A percentile compares a stretch with the other conserved stretches of the same genome.
Conservation (phyloP, 176 grass and related monocot genomes). For the Zizania latifolia region DNA sequence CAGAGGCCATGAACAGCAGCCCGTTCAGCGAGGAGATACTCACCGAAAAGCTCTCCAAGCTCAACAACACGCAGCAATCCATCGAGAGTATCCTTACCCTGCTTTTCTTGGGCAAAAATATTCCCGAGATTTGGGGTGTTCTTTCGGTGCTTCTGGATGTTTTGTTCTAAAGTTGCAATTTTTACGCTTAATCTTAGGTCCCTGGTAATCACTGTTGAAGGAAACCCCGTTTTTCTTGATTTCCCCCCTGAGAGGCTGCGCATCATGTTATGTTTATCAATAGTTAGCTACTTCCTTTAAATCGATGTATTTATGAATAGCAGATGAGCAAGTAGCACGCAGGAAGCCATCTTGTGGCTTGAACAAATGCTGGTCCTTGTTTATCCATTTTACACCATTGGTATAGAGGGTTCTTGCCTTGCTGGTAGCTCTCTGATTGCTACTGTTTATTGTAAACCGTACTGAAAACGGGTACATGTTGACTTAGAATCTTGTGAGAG, state of each 20-base stretch:
- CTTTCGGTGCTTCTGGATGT: background rate
- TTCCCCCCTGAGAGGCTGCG: background rate
- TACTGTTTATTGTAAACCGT: slow-evolving; percentile 8
- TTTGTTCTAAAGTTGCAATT: slow-evolving; percentile 8
- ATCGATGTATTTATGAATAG: background rate
- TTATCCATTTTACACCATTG: background rate
- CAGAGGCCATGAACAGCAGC: slow-evolving; percentile 60
- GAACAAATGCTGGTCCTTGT: background rate
- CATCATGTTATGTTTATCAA: background rate
- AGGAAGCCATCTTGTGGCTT: background rate
- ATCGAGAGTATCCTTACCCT: slow-evolving; percentile 92
- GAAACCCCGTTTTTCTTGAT: background rate
- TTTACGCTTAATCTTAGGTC: background rate
- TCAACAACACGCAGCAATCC: slow-evolving; percentile 99
- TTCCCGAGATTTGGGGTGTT: slow-evolving; percentile 14
- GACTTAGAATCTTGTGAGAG: background rate
- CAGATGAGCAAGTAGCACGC: background rate
- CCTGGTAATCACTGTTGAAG: background rate
- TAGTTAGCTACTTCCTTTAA: background rate
- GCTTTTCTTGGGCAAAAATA: slow-evolving; percentile 2
- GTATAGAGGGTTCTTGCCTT: slow-evolving; percentile 2
- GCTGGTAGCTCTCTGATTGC: background rate
- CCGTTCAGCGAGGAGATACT: slow-evolving; percentile 88
- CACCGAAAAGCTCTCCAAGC: slow-evolving; percentile 84
- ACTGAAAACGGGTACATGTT: background rate